Base-by-base conservation (phyloP, 2,329 filamentous ascomycete genomes). In the Fusarium redolens region DNA sequence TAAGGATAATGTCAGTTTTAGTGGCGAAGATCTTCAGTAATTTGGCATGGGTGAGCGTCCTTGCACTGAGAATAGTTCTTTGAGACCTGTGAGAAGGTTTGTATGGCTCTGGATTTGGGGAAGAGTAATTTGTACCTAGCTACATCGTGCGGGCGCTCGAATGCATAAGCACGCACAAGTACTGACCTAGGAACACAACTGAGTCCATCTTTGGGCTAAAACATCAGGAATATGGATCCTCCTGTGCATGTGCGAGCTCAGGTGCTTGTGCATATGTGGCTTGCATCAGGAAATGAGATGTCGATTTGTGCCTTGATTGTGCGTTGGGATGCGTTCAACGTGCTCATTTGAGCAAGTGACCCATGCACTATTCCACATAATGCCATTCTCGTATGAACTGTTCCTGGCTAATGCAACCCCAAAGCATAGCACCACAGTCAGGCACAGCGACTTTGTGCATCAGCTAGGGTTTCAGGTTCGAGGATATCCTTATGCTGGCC, bases 381-480 rank as follows among this genome's bases (percentile, higher is more conserved):
- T 63, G 41, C 44, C 40, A 59, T 64, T 31, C 52, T 66, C 60
- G 58, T 57, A 69, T 72, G 71, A 65, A 71, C 44, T 68, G 76
- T 78, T 74, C 75, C 73, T 78, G 76, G 76, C 76, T 78, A 78
- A 78, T 78, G 76, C 76, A 78, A 77, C 74, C 58, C 57, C 65
- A 58, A 73, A 75, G 72, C 74, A 75, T 64, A 76, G 55, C 64
- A 72, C 68, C 54, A 68, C 60, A 45, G 48, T 60, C 59, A 61
- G 68, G 50, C 61, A 72, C 58, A 54, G 41, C 25, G 43, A 59
- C 65, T 79, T 81, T 81, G 77, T 82, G 80, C 79, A 81, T 61
- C 54, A 77, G 76, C 80, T 79, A 80, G 63, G 47, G 80, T 82
- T 82, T 82, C 80, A 82, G 78, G 78, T 78, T 73, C 44, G 66